Evolutionary conservation across 345 rosid species (phyloP), one percentile per base, ranked within the genome.

Genomic region (Gossypium ekmanianum): DNA sequence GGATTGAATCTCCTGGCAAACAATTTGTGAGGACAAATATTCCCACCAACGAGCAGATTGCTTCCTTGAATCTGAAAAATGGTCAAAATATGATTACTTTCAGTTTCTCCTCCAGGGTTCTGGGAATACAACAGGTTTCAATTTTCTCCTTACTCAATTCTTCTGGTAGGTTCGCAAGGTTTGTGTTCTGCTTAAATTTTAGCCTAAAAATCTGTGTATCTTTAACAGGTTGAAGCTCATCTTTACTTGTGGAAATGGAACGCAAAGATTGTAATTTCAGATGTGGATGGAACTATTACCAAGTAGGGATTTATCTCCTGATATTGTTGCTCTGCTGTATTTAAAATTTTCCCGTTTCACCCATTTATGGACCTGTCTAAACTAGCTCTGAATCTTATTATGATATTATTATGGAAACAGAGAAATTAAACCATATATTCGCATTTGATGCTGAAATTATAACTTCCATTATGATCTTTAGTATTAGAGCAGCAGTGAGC

Each of bases 271-370:
- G 98, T 92, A 51, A 92, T 94, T 72, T 94, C 98, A 62, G 98
- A 94, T 76, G 98, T 94, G 62, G 98, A 94, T 80, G 97, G 98
- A 79, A 94, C 98, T 61, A 94, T 94, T 87, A 94, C 98, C 67
- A 94, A 87, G 98, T 94, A 83, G 52, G 87, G 72, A 54, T 59
- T 17, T 48, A 11, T 64, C 44, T 58, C 26, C 55, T 45, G 44
- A 73, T 26, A 4, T 44, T 34, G 22, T 17, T 9, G 2, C 61
- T 29, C 6, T 4, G 47, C 11, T 52, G n/a, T 16, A n/a, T 70
- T 70, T 51, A 24, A 68, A 26, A 9, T 29, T 22, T 29, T 70
- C 2, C 29, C 17, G 73, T 29, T 70, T 70, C 47, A 51, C 22
- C 13, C 73, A 17, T 51, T 70, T 70, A 51, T 11, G 20, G 17